phyloP scores from a whole-genome alignment of 1,284 basidiomycete species.

The Cutaneotrichosporon arboriforme region DNA sequence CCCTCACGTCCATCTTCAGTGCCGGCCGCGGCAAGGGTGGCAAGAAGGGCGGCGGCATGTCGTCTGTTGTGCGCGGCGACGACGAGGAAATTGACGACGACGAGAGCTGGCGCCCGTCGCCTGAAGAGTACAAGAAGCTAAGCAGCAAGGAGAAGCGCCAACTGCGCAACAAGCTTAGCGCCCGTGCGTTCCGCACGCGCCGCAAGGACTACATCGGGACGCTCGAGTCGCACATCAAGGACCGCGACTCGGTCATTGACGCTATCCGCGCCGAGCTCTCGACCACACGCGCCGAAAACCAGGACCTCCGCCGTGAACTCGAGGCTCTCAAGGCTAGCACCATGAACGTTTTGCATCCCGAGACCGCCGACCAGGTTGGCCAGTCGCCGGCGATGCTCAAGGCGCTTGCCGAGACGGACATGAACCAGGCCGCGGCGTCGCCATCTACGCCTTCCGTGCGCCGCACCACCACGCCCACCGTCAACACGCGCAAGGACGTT shows the following conservation, averaged over 20 bases:
- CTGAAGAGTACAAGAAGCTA: constrained; percentile 94
- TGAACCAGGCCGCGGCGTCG: background rate
- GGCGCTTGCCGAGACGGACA: constrained; percentile 28
- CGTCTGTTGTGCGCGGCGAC: constrained; percentile 46
- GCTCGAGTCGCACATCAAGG: constrained; percentile 86
- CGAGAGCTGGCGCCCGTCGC: constrained; percentile 50
- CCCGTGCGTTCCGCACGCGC: constrained; percentile 86
- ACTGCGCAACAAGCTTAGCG: constrained; percentile 92
- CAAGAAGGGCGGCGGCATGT: constrained; percentile 49
- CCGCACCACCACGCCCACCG: constrained; percentile 46
- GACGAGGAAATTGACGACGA: constrained; percentile 47
- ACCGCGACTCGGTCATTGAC: constrained; percentile 83
- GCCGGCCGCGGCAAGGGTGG: constrained; percentile 48
- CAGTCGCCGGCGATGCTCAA: constrained; percentile 42
- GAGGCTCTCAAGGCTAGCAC: constrained; percentile 65
- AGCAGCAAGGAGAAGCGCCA: constrained; percentile 93
- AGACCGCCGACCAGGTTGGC: constrained; percentile 33
- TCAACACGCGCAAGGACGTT: constrained; percentile 79
- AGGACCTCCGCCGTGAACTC: constrained; percentile 75
- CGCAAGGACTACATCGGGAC: constrained; percentile 94
- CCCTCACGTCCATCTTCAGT: constrained; percentile 44
- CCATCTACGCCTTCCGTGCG: constrained; percentile 13
- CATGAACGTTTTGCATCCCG: constrained; percentile 49
- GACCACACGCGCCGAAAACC: constrained; percentile 72
- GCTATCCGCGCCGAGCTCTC: constrained; percentile 81